Evolutionary conservation across 441 rosid species (phyloP), one percentile per base, ranked within the genome.

Genomic region (Daphne laureola): DNA sequence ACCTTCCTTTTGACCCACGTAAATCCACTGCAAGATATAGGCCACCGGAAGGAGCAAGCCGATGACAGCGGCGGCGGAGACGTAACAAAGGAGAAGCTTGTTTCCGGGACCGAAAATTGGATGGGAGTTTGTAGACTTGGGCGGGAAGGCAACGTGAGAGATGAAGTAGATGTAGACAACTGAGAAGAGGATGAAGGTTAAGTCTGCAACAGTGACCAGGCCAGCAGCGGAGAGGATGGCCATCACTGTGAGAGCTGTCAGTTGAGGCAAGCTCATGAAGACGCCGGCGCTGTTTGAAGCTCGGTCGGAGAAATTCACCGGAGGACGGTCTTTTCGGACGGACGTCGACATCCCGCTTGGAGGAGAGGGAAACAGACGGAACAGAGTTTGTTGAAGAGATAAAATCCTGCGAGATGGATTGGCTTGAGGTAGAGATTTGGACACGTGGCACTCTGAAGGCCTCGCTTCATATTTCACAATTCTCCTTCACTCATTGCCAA

Each of bases 21-120:
- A 35, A 15, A 86, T 54, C 40, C 96, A 91, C 59, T 86, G 75
- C 17, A 78, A 67, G 51, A 88, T 86, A 67, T 84, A 83, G 4
- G 69, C 75, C 50, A 83, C 54, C 23, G 96, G 95, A 17, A 88
- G 77, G 31, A 64, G 53, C 3, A 86, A 79, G 3, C 98, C 98
- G 38, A 79, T 48, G 45, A 82, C 12, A 9, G 82, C 92, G 0
- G 67, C 80, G 3, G 73, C 8, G 16, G 66, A 53, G 12, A 86
- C 78, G 35, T 91, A 86, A 48, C 64, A 2, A 26, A 69, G 67
- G 53, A 85, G 75, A 8, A 65, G 44, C 53, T 73, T 77, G 80
- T 43, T 72, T 1, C 64, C 54, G 8, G 76, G 65, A 60, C 72
- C 63, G 42, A 80, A 77, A 17, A 80, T 73, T 4, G 48, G 70